A percentile compares a stretch with the other conserved stretches of the same genome.
phyloP scores from a whole-genome alignment of 2,329 filamentous ascomycete species.

The Simplicillium aogashimaense region DNA sequence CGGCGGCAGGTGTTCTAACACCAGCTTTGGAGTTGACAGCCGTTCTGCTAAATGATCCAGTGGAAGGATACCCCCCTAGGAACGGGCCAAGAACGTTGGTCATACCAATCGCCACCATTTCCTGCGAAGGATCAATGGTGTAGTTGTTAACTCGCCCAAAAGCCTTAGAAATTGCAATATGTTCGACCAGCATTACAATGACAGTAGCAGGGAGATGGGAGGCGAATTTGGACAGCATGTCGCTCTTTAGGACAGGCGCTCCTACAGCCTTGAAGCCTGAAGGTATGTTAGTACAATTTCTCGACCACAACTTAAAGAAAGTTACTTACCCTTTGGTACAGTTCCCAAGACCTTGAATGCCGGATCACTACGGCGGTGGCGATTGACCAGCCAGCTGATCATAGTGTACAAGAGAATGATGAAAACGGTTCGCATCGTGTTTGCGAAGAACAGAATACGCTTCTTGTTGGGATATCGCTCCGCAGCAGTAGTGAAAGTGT shows the following conservation, averaged over 20 bases:
- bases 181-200: constrained; percentile 71
- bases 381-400: constrained; percentile 79
- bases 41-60: constrained; percentile 82
- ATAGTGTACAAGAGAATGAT: constrained; percentile 87
- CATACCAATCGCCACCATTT: constrained; percentile 68
- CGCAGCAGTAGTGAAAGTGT: constrained; percentile 51
- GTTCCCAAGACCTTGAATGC: constrained; percentile 63
- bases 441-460: constrained; percentile 81
- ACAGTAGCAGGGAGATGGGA: constrained; percentile 61
- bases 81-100: constrained; percentile 69
- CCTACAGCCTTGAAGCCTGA: constrained; percentile 31
- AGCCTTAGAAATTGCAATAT: constrained; percentile 75
- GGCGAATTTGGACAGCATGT: constrained; percentile 32
- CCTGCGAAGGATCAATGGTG: constrained; percentile 69
- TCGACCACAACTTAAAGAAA: too few species aligned
- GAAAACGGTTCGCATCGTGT: constrained; percentile 81
- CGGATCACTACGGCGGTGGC: constrained; percentile 50
- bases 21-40: constrained; percentile 93
- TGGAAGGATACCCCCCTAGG: constrained; percentile 74
- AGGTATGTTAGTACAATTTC: too few species aligned
- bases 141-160: constrained; percentile 77
- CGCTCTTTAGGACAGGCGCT: constrained; percentile 3
- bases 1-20: constrained; percentile 76
- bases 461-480: constrained; percentile 59
- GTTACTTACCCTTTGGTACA: constrained; percentile 51